phyloP scores from a whole-genome alignment of 805 yeast species.

The Wickerhamomyces rabaulensis region DNA sequence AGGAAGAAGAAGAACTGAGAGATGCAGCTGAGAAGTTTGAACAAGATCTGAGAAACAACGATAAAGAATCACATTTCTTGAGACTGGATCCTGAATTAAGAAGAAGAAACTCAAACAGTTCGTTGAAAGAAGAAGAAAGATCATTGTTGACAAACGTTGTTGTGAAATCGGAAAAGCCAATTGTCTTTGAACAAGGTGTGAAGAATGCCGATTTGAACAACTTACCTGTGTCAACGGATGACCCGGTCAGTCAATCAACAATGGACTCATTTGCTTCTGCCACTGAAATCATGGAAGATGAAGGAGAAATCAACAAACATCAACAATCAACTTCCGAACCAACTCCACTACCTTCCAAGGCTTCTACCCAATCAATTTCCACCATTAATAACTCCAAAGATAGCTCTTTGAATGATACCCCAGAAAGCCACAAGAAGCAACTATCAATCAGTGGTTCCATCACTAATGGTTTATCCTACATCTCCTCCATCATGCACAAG shows the following conservation, averaged over 20 bases:
- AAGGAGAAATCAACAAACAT: conserved; percentile 1
- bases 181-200: conserved; percentile 14
- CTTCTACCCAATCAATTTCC: conserved; percentile 18
- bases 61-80: conserved; percentile 14
- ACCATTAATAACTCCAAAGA: conserved; percentile 11
- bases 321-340: neutral
- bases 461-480: conserved; percentile 10
- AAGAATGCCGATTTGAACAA: conserved; percentile 7
- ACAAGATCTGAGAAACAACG: conserved; percentile 28
- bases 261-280: conserved; percentile 20
- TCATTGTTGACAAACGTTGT: conserved; percentile 11
- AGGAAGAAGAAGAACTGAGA: conserved; percentile 23
- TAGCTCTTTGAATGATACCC: neutral
- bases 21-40: conserved; percentile 30
- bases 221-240: conserved; percentile 6
- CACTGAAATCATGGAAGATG: conserved; percentile 15
- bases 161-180: conserved; percentile 9
- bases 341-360: conserved; percentile 1
- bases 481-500: conserved; percentile 8
- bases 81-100: conserved; percentile 22
- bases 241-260: conserved; percentile 13
- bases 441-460: conserved; percentile 19
- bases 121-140: conserved; percentile 23
- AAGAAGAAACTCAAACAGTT: conserved; percentile 22
- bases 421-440: conserved; percentile 13